These are phyloP conservation scores for Tetrapisispora arboricola DNA, from an alignment of 805 yeast genomes.

Conservation along the genomic window DNA sequence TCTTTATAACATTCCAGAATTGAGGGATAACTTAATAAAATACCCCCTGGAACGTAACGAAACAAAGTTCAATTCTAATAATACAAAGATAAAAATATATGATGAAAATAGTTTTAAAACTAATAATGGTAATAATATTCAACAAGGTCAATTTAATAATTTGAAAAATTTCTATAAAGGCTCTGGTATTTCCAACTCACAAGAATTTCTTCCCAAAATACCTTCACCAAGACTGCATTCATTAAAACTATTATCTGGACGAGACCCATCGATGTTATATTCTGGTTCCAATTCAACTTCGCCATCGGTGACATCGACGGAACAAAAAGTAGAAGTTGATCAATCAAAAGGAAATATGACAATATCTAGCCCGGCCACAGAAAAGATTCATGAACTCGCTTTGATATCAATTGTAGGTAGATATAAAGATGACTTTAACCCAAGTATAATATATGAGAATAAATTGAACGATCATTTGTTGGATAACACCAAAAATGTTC, in stretches of 20 bases:
- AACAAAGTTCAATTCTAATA: conserved; percentile 31
- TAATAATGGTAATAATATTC: conserved; percentile 2
- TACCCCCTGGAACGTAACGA: conserved; percentile 34
- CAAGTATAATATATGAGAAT: background rate
- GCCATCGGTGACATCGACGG: background rate
- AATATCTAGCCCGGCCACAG: conserved; percentile 18
- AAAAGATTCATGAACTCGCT: conserved; percentile 23
- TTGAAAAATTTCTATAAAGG: conserved; percentile 1
- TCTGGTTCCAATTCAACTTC: background rate
- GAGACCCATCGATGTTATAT: background rate
- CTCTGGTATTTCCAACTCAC: background rate
- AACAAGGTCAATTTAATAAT: background rate
- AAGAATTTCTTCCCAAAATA: background rate
- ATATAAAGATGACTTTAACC: background rate
- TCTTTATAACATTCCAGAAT: conserved; percentile 60
- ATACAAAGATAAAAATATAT: conserved; percentile 29
- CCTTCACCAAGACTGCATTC: background rate
- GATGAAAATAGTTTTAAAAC: conserved; percentile 11
- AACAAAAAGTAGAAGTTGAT: background rate
- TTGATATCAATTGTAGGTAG: conserved; percentile 25
- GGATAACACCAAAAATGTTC: too few relatives aligned
- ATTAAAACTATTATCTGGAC: background rate
- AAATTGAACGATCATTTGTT: too few relatives aligned
- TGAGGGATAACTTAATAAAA: conserved; percentile 46
- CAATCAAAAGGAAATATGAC: background rate